Evolutionary conservation across 1,139 yeast species (phyloP).

Genomic region (Sugiyamaella grinbergsii): DNA sequence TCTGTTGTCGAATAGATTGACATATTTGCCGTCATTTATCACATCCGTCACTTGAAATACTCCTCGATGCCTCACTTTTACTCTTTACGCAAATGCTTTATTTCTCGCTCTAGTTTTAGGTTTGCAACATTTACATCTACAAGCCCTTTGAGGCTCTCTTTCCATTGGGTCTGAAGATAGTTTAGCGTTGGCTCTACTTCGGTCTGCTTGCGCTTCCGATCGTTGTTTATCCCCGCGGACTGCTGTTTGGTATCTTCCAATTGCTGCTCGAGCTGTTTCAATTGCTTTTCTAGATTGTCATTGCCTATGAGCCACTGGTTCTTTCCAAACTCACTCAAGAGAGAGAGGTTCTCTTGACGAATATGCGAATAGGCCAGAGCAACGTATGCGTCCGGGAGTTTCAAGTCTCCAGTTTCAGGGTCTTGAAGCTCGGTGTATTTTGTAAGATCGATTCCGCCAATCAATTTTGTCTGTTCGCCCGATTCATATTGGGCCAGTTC

Average conservation of each 20-base stretch:
- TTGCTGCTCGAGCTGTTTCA: conserved; percentile 31
- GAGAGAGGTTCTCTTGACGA: conserved; percentile 37
- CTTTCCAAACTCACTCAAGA: conserved; percentile 37
- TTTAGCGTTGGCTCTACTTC: conserved; percentile 33
- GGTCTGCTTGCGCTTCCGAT: conserved; percentile 32
- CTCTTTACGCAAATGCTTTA: conserved; percentile 22
- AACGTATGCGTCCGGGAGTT: conserved; percentile 32
- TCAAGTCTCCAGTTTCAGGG: conserved; percentile 22
- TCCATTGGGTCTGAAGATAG: conserved; percentile 37
- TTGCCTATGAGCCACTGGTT: conserved; percentile 43
- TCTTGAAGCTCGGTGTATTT: conserved; percentile 32
- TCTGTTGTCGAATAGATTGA: too few species aligned
- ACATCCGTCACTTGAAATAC: too few species aligned
- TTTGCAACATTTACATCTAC: conserved; percentile 38
- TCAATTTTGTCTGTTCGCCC: conserved; percentile 33
- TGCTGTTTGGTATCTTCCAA: conserved; percentile 28
- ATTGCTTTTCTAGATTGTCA: conserved; percentile 36
- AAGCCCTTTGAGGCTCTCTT: conserved; percentile 31
- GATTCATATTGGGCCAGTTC: conserved; percentile 35
- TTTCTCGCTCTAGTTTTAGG: conserved; percentile 29
- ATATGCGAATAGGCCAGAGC: conserved; percentile 38
- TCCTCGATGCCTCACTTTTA: neutral
- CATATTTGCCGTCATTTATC: too few species aligned
- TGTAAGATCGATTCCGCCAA: conserved; percentile 40
- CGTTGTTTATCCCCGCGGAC: conserved; percentile 32